Percentiles rank a stretch among this genome's conserved stretches.
Evolutionary conservation across 129 eudicot genomes (phyloP).

Genomic region (sunflower (Helianthus annuus)): DNA sequence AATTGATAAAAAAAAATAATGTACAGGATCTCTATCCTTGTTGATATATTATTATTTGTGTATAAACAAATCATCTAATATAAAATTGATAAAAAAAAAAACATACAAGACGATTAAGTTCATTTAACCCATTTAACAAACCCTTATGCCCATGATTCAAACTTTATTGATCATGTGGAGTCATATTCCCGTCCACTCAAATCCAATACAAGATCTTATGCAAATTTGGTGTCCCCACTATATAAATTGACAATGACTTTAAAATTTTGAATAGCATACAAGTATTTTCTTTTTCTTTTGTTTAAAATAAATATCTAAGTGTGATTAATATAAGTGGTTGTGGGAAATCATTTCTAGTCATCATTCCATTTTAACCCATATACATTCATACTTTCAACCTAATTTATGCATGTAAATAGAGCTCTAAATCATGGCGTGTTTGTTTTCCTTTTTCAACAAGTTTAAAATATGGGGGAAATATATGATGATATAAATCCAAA

Average conservation of each 20-base stretch:
- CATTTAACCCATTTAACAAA: not conserved
- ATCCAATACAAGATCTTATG: constrained; percentile 20
- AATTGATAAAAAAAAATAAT: no score
- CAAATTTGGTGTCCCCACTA: constrained; percentile 23
- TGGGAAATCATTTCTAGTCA: constrained; percentile 22
- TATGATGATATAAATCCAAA: no score
- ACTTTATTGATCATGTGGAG: constrained; percentile 24
- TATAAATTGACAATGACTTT: constrained; percentile 17
- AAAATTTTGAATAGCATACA: constrained; percentile 3
- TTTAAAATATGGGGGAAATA: no score
- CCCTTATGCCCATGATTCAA: constrained; percentile 5
- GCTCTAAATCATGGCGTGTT: not conserved
- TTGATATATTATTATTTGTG: not conserved
- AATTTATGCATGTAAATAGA: not conserved
- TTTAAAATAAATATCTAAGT: not conserved
- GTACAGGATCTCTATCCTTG: no score
- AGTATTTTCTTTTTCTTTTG: not conserved
- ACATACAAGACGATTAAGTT: not conserved
- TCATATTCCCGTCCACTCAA: constrained; percentile 18
- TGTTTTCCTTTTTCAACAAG: no score
- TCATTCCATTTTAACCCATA: constrained; percentile 13
- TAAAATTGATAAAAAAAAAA: no score
- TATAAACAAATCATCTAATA: no score
- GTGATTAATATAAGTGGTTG: constrained; percentile 21
- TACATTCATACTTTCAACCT: not conserved